A percentile compares a stretch with the other conserved stretches of the same genome.
phyloP scores from a whole-genome alignment of 2,329 filamentous ascomycete genomes.

The Colletotrichum sp. region DNA sequence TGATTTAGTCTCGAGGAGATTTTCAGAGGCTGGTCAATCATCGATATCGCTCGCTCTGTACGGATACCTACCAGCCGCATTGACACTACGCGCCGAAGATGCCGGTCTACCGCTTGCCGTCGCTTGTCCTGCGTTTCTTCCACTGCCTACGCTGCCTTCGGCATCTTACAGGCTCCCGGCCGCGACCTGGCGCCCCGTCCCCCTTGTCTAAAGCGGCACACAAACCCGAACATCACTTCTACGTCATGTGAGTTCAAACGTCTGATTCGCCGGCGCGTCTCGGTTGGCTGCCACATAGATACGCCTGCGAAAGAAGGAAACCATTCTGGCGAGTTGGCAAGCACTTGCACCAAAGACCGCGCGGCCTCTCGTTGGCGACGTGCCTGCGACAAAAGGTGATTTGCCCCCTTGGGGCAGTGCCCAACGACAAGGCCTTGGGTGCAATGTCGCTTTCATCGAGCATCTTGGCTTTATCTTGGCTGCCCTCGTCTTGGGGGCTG shows the following conservation, averaged over 20 bases:
- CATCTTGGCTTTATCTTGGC: slow-evolving; percentile 10
- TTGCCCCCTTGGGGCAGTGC: background rate
- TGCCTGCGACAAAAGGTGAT: background rate
- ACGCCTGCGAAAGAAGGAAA: background rate
- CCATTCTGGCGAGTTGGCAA: background rate
- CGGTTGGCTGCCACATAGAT: slow-evolving; percentile 2
- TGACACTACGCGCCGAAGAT: background rate
- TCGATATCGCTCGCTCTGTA: background rate
- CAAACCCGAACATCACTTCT: slow-evolving; percentile 8
- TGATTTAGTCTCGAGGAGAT: background rate
- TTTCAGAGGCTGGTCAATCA: background rate
- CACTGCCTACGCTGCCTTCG: background rate
- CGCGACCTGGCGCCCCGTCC: background rate
- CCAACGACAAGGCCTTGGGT: background rate
- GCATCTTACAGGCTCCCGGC: background rate
- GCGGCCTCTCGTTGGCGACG: background rate
- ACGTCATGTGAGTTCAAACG: slow-evolving; percentile 1
- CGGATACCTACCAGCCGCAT: background rate
- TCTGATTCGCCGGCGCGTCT: background rate
- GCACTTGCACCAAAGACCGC: background rate
- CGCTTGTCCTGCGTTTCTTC: background rate
- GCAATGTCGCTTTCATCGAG: background rate
- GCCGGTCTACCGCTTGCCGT: slow-evolving; percentile 1
- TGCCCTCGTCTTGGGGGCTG: background rate
- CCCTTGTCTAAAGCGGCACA: slow-evolving; percentile 7